phyloP scores from a whole-genome alignment of 2,329 filamentous ascomycete genomes.

The Chaetomiaceae sp. region DNA sequence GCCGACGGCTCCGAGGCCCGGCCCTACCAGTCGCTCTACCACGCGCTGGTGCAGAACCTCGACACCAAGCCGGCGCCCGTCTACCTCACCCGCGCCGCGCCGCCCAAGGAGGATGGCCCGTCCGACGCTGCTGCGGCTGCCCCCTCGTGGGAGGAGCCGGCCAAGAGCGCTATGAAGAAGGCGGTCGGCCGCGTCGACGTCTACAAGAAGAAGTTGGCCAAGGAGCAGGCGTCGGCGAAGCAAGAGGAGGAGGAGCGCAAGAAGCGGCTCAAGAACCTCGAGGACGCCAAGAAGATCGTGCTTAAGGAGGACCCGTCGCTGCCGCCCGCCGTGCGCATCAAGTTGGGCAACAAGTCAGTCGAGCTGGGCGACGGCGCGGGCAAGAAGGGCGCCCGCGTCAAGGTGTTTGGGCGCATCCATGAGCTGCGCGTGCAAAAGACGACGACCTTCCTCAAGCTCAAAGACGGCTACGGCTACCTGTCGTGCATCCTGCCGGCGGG shows the following conservation, averaged over 20 bases:
- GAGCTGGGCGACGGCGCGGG: constrained; percentile 45
- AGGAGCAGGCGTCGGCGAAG: constrained; percentile 67
- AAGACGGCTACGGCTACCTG: constrained; percentile 78
- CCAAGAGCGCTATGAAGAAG: constrained; percentile 84
- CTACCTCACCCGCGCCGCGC: constrained; percentile 64
- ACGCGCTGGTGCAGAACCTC: constrained; percentile 69
- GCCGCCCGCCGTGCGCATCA: constrained; percentile 69
- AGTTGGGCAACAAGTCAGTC: constrained; percentile 65
- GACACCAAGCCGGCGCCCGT: constrained; percentile 50
- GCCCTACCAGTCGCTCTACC: constrained; percentile 77
- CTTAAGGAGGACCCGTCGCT: constrained; percentile 68
- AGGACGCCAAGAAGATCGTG: constrained; percentile 76
- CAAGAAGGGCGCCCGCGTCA: constrained; percentile 65
- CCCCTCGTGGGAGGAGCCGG: constrained; percentile 72
- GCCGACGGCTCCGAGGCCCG: constrained; percentile 64
- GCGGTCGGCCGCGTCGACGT: constrained; percentile 67
- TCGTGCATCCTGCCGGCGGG: constrained; percentile 76
- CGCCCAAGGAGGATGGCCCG: constrained; percentile 52
- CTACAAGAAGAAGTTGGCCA: constrained; percentile 79
- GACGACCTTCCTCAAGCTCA: constrained; percentile 78
- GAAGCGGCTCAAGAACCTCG: constrained; percentile 63
- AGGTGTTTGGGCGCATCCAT: constrained; percentile 78
- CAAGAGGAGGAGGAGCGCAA: constrained; percentile 68
- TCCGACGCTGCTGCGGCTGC: constrained; percentile 42
- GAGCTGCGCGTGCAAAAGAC: constrained; percentile 77